phyloP scores from a whole-genome alignment of 768 basidiomycete species.

The Hortiboletus flavorubellus region DNA sequence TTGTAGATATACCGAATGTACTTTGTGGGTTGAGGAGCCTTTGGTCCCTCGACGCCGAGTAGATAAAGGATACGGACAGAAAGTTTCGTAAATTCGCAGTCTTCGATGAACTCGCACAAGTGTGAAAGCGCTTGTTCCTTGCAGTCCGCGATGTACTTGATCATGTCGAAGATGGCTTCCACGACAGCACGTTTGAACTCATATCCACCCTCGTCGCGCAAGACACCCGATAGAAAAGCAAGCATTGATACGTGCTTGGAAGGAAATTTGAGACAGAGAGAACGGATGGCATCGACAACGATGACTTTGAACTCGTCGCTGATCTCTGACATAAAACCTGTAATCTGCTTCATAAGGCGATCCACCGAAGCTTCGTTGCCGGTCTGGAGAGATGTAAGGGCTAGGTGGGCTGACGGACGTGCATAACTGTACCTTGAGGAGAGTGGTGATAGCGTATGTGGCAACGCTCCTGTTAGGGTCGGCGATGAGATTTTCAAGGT shows the following conservation, averaged over 20 bases:
- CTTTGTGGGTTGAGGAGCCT: slow-evolving; percentile 93
- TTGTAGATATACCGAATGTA: slow-evolving; percentile 99
- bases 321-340: slow-evolving; percentile 98
- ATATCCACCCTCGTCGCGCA: slow-evolving; percentile 98
- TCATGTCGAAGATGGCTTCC: slow-evolving; percentile 99
- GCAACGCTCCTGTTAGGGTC: slow-evolving; percentile 95
- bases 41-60: slow-evolving; percentile 93
- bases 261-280: slow-evolving; percentile 98
- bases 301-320: slow-evolving; percentile 99
- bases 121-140: slow-evolving; percentile 98
- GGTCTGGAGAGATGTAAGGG: slow-evolving; percentile 53
- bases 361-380: slow-evolving; percentile 99
- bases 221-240: slow-evolving; percentile 91
- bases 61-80: slow-evolving; percentile 95
- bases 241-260: slow-evolving; percentile 97
- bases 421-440: slow-evolving; percentile 71
- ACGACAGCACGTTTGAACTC: slow-evolving; percentile 99
- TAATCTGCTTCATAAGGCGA: slow-evolving; percentile 98
- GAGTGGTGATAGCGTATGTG: slow-evolving; percentile 96
- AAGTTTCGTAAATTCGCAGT: slow-evolving; percentile 99
- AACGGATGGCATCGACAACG: slow-evolving; percentile 97
- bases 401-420: neutral
- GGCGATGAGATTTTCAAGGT: slow-evolving; percentile 94
- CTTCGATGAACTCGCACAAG: slow-evolving; percentile 99
- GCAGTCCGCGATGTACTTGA: slow-evolving; percentile 93